Conservation (phyloP, 2,329 filamentous ascomycete species). For the Eutypa lata region DNA sequence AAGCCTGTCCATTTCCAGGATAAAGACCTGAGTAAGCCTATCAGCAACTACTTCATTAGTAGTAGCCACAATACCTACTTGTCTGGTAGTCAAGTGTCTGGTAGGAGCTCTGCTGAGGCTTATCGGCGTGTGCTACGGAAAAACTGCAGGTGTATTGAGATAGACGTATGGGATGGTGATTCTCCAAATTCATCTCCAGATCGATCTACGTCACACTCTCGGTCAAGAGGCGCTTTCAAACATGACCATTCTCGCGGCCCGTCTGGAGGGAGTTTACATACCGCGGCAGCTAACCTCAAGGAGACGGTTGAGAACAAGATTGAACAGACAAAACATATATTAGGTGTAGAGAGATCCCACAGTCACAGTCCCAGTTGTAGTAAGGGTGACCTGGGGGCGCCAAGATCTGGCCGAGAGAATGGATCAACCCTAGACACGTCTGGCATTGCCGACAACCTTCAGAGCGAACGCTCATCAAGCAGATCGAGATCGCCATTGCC, state of each 20-base stretch:
- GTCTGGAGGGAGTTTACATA: constrained; percentile 46
- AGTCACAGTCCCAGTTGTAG: constrained; percentile 26
- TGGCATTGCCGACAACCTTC: constrained; percentile 8
- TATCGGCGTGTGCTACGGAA: constrained; percentile 70
- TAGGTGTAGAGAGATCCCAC: constrained; percentile 26
- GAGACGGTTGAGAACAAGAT: constrained; percentile 31
- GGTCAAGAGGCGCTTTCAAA: constrained; percentile 35
- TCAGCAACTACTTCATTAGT: constrained; percentile 90
- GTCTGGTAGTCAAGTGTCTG: constrained; percentile 79
- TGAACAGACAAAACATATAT: constrained; percentile 27
- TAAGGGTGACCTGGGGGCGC: constrained; percentile 16
- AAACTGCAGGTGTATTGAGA: constrained; percentile 87
- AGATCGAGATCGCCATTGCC: constrained; percentile 28
- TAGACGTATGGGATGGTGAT: constrained; percentile 88
- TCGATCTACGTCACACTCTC: constrained; percentile 26
- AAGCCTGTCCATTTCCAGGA: constrained; percentile 37
- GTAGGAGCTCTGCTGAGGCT: constrained; percentile 70
- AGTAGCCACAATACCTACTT: constrained; percentile 95
- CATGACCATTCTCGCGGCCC: constrained; percentile 44
- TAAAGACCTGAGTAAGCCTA: constrained; percentile 62
- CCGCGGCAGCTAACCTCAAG: constrained; percentile 39
- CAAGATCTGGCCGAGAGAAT: constrained; percentile 14
- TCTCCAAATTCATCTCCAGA: constrained; percentile 29
- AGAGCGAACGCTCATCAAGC: constrained; percentile 13
- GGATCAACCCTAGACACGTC: constrained; percentile 9